These are phyloP conservation scores for Paracamarosporium sp. DNA, from an alignment of 2,329 filamentous ascomycete species.

Conservation along the genomic window DNA sequence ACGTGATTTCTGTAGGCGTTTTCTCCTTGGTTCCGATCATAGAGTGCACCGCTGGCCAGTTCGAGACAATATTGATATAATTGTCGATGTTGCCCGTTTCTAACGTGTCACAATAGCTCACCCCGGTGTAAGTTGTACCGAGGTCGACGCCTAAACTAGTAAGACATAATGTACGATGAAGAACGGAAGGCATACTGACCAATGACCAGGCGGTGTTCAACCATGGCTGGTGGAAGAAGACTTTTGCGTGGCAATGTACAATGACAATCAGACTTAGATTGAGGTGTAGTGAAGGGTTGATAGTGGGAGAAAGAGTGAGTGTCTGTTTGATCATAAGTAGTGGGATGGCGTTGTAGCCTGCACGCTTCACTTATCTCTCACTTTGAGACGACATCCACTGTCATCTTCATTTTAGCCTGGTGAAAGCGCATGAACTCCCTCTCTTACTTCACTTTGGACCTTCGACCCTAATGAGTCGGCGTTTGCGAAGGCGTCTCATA, in stretches of 20 bases:
- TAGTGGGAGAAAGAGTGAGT: background rate
- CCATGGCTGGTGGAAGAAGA: background rate
- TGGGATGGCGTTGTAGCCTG: too few relatives aligned
- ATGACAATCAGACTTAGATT: background rate
- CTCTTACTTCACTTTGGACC: too few relatives aligned
- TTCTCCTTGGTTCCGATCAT: conserved; percentile 38
- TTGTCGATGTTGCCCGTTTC: conserved; percentile 10
- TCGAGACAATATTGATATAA: conserved; percentile 28
- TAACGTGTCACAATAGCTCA: conserved; percentile 38
- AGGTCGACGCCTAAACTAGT: conserved; percentile 24
- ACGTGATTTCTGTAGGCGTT: conserved; percentile 32
- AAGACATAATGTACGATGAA: background rate
- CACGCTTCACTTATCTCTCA: too few relatives aligned
- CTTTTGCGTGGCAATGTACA: background rate
- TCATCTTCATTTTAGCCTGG: too few relatives aligned
- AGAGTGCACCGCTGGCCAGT: conserved; percentile 32
- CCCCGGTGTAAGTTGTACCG: conserved; percentile 32
- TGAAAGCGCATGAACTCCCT: too few relatives aligned
- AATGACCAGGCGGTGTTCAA: conserved; percentile 13
- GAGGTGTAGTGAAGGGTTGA: background rate
- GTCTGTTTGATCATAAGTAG: background rate
- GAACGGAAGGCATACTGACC: conserved; percentile 4
- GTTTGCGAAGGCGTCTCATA: too few relatives aligned
- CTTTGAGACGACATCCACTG: too few relatives aligned
- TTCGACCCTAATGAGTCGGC: too few relatives aligned